Base-by-base conservation (phyloP, 2,329 filamentous ascomycete species). In the Fusarium verrucosum region DNA sequence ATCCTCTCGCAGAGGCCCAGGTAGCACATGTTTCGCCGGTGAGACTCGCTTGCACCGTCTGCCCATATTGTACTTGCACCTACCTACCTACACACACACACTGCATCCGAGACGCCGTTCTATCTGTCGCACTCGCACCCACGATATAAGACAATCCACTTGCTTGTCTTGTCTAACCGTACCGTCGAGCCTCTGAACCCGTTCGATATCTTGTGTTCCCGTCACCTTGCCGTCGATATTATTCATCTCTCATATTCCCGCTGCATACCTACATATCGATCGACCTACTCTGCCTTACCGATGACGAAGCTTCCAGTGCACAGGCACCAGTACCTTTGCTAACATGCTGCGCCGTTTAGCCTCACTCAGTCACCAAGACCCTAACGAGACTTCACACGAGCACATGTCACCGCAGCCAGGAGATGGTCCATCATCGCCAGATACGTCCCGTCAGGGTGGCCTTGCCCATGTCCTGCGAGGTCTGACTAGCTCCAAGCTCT, bases 391-490 rank as follows among this genome's bases (percentile, higher is more conserved):
- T 66, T 66, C 72, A 63, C 69, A 79, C 75, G 79, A 80, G 75
- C 80, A 81, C 80, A 89, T 89, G 87, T 83, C 86, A 78, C 84
- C 85, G 60, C 81, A 82, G 71, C 78, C 82, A 68, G 84, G 84
- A 79, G 85, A 88, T 80, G 83, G 82, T 71, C 73, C 78, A 66
- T 79, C 81, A 59, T 81, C 82, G 63, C 81, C 83, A 70, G 86
- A 89, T 73, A 78, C 83, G 55, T 84, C 81, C 77, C 81, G 77
- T 71, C 75, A 80, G 36, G 80, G 86, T 62, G 85, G 85, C 68
- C 80, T 89, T 69, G 86, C 85, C 69, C 84, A 85, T 68, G 86
- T 89, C 61, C 86, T 89, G 73, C 87, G 87, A 70, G 86, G 84
- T 68, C 78, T 89, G 69, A 83, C 87, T 44, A 82, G 81, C 69